Base-by-base conservation (phyloP, 2,329 filamentous ascomycete species). In the Epichloe scottii region DNA sequence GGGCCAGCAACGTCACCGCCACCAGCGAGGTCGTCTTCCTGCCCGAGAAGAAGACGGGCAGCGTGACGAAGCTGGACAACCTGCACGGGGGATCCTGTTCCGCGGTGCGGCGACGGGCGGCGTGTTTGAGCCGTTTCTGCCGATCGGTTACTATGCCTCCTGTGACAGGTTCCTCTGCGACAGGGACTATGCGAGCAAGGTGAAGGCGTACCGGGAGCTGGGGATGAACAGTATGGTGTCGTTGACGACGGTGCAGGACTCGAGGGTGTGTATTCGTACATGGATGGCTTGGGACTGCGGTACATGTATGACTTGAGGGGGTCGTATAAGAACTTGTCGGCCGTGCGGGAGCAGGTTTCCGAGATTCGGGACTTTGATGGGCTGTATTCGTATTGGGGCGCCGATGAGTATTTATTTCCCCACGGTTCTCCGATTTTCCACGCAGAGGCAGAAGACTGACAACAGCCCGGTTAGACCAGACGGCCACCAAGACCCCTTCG, bases 401-500 rank as follows among this genome's bases (percentile, higher is more conserved):
- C 67, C 2, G 72, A 75, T 49, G 71, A 75, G 68, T 69, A 61
- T 59, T 46, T n/a, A n/a, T n/a, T n/a, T n/a, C n/a, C n/a, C 11
- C 42, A 30, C 23, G n/a, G 3, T 30, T 5, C 19, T 30, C 4
- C 35, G 11, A n/a, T 21, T 26, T n/a, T 3, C 11, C 15, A 17
- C 39, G 8, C 10, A 38, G 35, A 38, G 12, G 15, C 35, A 37
- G 4, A 15, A 38, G 35, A 8, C 35, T 38, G 7, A 38, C 35
- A 37, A 37, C 35, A 30, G 8, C 8, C 26, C 26, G 26, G 26
- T 4, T 33, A 70, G 67, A 55, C 75, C 77, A 5, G 79, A 81
- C 58, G 79, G 79, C 19, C 70, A 71, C 62, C 71, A 76, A 51
- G 71, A 81, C 56, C 72, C 77, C 5, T 70, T 81, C 51, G 67